Evolutionary conservation across 2,329 filamentous ascomycete species (phyloP).

Genomic region (Colletotrichum sp.): DNA sequence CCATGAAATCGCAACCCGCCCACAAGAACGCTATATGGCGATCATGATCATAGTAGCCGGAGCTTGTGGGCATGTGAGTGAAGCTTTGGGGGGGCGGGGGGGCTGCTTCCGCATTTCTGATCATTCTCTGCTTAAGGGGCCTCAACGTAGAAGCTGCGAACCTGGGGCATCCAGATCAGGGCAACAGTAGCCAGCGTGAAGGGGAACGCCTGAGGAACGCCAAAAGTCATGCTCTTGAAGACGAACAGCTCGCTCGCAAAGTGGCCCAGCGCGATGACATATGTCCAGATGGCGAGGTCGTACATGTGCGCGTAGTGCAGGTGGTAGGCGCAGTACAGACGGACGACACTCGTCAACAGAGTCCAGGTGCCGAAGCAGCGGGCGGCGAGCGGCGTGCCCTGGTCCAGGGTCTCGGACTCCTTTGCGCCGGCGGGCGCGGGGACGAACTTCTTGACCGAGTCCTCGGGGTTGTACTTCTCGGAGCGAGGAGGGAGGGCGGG

Average conservation of each 20-base stretch:
- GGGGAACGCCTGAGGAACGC: conserved; percentile 60
- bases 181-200: conserved; percentile 56
- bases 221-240: conserved; percentile 76
- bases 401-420: conserved; percentile 55
- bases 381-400: conserved; percentile 76
- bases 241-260: conserved; percentile 82
- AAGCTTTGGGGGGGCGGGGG: too few relatives aligned
- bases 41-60: too few relatives aligned
- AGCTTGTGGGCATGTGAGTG: too few relatives aligned
- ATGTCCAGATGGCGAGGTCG: conserved; percentile 82
- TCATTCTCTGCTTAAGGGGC: background rate
- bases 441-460: conserved; percentile 58
- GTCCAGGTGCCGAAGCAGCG: conserved; percentile 92
- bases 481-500: conserved; percentile 44
- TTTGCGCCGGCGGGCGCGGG: conserved; percentile 47
- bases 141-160: conserved; percentile 74
- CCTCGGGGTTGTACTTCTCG: conserved; percentile 52
- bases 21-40: too few relatives aligned
- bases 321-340: conserved; percentile 85
- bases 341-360: conserved; percentile 75
- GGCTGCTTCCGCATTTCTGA: background rate
- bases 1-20: too few relatives aligned
- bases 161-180: conserved; percentile 66
- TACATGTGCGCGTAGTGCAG: conserved; percentile 76
- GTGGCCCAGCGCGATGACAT: conserved; percentile 77